Base-by-base conservation (phyloP, 2,329 filamentous ascomycete genomes). In the Colletotrichum tofieldiae region DNA sequence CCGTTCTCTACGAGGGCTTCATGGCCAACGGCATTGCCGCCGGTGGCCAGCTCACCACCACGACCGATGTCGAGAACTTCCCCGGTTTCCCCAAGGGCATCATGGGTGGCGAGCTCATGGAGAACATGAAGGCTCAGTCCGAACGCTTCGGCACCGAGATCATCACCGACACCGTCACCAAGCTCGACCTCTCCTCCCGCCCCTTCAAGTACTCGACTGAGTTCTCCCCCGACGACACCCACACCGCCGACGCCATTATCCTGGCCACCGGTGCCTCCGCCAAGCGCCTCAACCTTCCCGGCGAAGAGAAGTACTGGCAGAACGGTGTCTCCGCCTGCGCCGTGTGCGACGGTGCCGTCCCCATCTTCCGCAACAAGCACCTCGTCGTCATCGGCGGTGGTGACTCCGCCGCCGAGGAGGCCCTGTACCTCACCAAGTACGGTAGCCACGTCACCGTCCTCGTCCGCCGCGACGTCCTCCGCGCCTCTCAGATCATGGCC, bases 11-110 rank as follows among this genome's bases (percentile, higher is more conserved):
- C 82, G 96, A 99, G 86, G 96, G 96, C 77, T 98, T 99, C 89
- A 92, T 99, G 82, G 96, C 96, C 78, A 96, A 98, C 81, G 96
- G 96, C 79, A 97, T 97, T 78, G 96, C 96, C 8, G 94, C 96
- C 55, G 96, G 96, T 77, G 96, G 96, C 70, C 96, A 99, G 88
- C 89, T 99, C 77, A 99, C 97, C 67, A 99, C 97, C 35, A 99
- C 96, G 67, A 98, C 97, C 79, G 97, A 99, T 77, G 92, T 99
- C 72, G 96, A 99, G 88, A 99, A 99, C 89, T 99, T 93, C 85
- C 96, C 96, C 35, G 96, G 96, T 59, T 99, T 98, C 86, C 93
- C 94, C 79, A 90, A 94, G 78, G 93, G 93, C 75, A 95, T 99
- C 82, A 93, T 94, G 84, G 96, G 96, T 76, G 85, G 89, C 68